These are phyloP conservation scores for Nannochloris sp. DNA, from an alignment of 139 green algal species.

Conservation along the genomic window DNA sequence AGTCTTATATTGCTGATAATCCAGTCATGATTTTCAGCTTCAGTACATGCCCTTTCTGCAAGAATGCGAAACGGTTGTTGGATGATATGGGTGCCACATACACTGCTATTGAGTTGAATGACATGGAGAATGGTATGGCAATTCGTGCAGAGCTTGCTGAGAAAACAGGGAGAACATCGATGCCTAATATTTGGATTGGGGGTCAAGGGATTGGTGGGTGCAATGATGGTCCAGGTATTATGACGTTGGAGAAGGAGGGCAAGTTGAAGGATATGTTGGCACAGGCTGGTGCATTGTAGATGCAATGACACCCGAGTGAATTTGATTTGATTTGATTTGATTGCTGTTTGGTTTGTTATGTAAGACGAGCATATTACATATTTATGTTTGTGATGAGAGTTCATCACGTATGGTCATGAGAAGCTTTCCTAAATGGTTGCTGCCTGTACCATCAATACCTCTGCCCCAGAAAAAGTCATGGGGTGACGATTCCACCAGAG, in stretches of 20 bases:
- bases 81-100: constrained; percentile 37
- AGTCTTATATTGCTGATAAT: constrained; percentile 23
- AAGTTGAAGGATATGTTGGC: constrained; percentile 50
- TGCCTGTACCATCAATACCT: constrained; percentile 66
- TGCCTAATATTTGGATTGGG: constrained; percentile 55
- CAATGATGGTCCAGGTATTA: constrained; percentile 58
- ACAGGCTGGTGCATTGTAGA: constrained; percentile 42
- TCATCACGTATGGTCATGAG: constrained; percentile 76
- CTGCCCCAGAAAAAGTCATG: constrained; percentile 85
- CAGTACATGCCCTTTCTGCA: constrained; percentile 39
- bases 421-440: constrained; percentile 79
- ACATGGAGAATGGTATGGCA: constrained; percentile 36
- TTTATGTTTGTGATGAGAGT: constrained; percentile 9
- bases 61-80: constrained; percentile 46
- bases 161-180: constrained; percentile 39
- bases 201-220: constrained; percentile 43
- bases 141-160: constrained; percentile 31
- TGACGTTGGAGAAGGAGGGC: constrained; percentile 46
- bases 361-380: no score
- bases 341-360: neutral
- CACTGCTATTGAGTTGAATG: constrained; percentile 43
- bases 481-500: constrained; percentile 67
- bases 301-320: neutral
- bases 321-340: neutral
- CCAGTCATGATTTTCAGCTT: constrained; percentile 25